Percentiles rank a stretch among this genome's conserved stretches.
Evolutionary conservation across 495 filamentous ascomycete species (phyloP).

Genomic region (Aspergillus homomorphus): DNA sequence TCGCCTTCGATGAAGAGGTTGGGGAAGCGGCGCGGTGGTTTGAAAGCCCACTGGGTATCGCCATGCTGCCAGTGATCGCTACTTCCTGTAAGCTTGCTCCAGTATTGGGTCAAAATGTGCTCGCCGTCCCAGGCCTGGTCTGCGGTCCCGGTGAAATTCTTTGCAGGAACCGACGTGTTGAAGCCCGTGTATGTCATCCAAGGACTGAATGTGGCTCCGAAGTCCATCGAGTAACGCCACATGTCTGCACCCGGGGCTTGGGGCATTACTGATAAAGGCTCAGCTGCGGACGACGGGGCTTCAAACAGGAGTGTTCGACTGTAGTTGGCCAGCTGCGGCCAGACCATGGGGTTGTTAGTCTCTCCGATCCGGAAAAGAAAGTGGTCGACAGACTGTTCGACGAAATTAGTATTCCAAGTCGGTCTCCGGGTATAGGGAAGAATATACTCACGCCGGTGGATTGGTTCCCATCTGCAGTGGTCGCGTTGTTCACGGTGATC

Average conservation of each 20-base stretch:
- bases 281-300: not conserved
- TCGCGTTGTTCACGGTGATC: constrained; percentile 55
- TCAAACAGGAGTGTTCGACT: not conserved
- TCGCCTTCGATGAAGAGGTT: constrained; percentile 61
- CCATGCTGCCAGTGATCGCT: constrained; percentile 61
- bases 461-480: constrained; percentile 28
- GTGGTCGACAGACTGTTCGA: constrained; percentile 34
- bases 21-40: constrained; percentile 50
- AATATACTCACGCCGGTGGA: constrained; percentile 40
- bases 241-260: constrained; percentile 59
- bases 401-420: not conserved
- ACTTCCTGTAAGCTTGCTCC: constrained; percentile 57
- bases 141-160: constrained; percentile 55
- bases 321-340: constrained; percentile 5
- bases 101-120: constrained; percentile 65
- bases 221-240: constrained; percentile 61
- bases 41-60: constrained; percentile 45
- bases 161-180: constrained; percentile 31
- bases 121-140: constrained; percentile 59
- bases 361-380: constrained; percentile 56
- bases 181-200: constrained; percentile 54
- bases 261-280: constrained; percentile 37
- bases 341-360: constrained; percentile 58
- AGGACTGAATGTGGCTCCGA: constrained; percentile 52
- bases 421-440: not conserved